Conservation (phyloP, 2,329 filamentous ascomycete species). For the Cladosporium sp. region DNA sequence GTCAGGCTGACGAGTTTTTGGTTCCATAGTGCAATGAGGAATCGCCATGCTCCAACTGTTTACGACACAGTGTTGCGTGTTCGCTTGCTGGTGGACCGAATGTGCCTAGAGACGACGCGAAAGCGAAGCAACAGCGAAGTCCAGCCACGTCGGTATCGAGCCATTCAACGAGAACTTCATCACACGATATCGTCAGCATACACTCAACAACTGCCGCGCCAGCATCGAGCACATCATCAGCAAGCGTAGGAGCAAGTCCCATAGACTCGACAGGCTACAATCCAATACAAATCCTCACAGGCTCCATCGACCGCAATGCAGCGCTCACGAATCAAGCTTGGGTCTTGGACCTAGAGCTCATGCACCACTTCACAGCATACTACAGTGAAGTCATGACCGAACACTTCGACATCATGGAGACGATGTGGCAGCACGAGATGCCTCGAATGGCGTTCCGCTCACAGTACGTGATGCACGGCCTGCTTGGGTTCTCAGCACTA, state of each 20-base stretch:
- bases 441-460: conserved; percentile 31
- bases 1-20: not conserved
- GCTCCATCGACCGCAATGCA: conserved; percentile 28
- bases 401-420: conserved; percentile 23
- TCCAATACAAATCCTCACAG: conserved; percentile 29
- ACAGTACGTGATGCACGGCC: conserved; percentile 33
- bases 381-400: conserved; percentile 27
- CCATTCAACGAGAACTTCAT: conserved; percentile 21
- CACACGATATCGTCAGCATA: conserved; percentile 18
- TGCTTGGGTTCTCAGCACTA: conserved; percentile 34
- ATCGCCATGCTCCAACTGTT: conserved; percentile 34
- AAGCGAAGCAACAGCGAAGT: conserved; percentile 23
- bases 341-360: conserved; percentile 33
- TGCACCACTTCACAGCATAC: conserved; percentile 30
- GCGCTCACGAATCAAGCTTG: conserved; percentile 26
- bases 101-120: conserved; percentile 32
- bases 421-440: conserved; percentile 32
- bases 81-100: conserved; percentile 34
- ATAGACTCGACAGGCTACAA: conserved; percentile 12
- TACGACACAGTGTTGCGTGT: conserved; percentile 33
- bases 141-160: conserved; percentile 26
- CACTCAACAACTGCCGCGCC: conserved; percentile 12
- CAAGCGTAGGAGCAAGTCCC: conserved; percentile 6
- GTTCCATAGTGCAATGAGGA: conserved; percentile 34
- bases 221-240: conserved; percentile 20